Percentiles rank a stretch among this genome's conserved stretches.
Evolutionary conservation across 345 rosid genomes (phyloP).

Genomic region (Eucalyptus cladocalyx): DNA sequence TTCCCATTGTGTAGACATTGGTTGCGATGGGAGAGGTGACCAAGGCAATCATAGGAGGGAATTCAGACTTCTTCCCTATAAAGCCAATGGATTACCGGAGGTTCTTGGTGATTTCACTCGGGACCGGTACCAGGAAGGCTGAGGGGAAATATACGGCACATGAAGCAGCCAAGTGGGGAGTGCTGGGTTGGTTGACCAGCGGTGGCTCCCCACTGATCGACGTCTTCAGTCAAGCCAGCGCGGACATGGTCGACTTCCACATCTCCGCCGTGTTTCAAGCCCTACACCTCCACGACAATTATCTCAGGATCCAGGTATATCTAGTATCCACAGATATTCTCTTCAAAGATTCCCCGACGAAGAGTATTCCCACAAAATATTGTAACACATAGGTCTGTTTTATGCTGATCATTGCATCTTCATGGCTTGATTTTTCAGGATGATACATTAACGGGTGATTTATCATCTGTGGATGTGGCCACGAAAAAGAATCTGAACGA

Average conservation of each 20-base stretch:
- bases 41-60: constrained; percentile 15
- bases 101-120: constrained; percentile 51
- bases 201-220: constrained; percentile 43
- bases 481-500: constrained; percentile 44
- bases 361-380: not conserved
- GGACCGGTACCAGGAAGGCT: constrained; percentile 28
- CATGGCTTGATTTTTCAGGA: constrained; percentile 23
- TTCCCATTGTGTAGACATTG: not conserved
- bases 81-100: constrained; percentile 36
- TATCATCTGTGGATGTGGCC: constrained; percentile 51
- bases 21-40: constrained; percentile 31
- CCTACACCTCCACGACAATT: constrained; percentile 27
- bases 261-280: constrained; percentile 34
- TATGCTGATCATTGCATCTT: not conserved
- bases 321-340: not conserved
- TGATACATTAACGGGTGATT: constrained; percentile 38
- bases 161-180: constrained; percentile 48
- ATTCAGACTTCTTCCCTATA: constrained; percentile 22
- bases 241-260: constrained; percentile 56
- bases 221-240: constrained; percentile 46
- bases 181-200: constrained; percentile 50
- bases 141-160: constrained; percentile 28
- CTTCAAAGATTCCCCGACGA: not conserved
- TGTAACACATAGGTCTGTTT: not conserved
- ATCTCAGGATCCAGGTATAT: constrained; percentile 35